Evolutionary conservation across 371 early-diverging fungal genomes (phyloP), one percentile per base, ranked within the genome.

Genomic region (Synchytrium microbalum): DNA sequence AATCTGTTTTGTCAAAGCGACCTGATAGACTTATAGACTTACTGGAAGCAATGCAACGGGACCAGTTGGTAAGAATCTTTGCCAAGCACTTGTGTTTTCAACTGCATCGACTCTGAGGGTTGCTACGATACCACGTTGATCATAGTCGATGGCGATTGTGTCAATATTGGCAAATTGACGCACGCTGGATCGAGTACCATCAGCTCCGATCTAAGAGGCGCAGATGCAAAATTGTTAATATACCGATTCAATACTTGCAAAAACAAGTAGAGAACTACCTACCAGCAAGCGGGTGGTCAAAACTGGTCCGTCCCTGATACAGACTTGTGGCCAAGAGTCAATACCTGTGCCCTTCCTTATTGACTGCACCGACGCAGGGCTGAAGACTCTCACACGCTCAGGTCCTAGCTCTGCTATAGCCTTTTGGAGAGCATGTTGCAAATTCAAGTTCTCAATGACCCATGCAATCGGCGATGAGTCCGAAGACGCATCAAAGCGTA

Each of bases 51-150:
- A 73, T 0, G 96, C 96, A 55, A 97, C 82, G 0, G 96, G 93
- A 0, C 97, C 97, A 0, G 90, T 87, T 0, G 96, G 96, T 56
- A 97, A 78, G 70, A 97, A 97, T 60, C 95, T 78, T 75, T 97
- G 96, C 84, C 87, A 97, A 0, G 95, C 95, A 0, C 89, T 85
- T 31, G 71, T 66, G 55, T 87, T 88, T 38, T 60, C 24, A 1
- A 13, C 61, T 23, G 13, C 57, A 8, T 59, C 58, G 8, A 85
- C 23, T 58, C 83, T 71, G n/a, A 96, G 75, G 1, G 94, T 94
- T 3, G 92, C 96, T 0, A 96, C 97, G 13, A 95, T 72, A 28
- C 93, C 97, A 58, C 85, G 83, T 52, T 92, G 88, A 54, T 79
- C 73, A 68, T 97, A 97, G 68, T 92, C 89, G 87, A 88, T 92